Conservation (phyloP, 164 flowering plant genomes). For the Sedum album region DNA sequence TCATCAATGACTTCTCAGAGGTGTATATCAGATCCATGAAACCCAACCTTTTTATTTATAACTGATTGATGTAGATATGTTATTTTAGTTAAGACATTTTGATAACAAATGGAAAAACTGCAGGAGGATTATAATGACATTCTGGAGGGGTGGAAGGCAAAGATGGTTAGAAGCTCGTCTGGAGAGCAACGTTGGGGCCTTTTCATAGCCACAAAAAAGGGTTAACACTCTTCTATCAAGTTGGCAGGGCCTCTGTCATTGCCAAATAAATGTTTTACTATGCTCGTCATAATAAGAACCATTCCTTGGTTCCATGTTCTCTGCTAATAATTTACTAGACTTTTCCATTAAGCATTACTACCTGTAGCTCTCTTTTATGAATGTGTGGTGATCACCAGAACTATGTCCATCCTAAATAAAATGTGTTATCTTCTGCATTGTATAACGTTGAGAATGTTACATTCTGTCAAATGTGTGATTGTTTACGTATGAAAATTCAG, state of each 20-base stretch:
- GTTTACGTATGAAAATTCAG: too few relatives aligned
- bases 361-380: background rate
- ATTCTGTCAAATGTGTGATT: too few relatives aligned
- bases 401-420: background rate
- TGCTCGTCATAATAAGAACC: background rate
- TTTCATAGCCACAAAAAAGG: slow-evolving; percentile 73
- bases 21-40: slow-evolving; percentile 19
- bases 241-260: background rate
- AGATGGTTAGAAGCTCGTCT: slow-evolving; percentile 58
- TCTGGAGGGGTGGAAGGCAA: slow-evolving; percentile 85
- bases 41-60: background rate
- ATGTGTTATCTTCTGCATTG: too few relatives aligned
- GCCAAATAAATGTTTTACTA: background rate
- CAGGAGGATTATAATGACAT: slow-evolving; percentile 88
- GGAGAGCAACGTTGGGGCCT: slow-evolving; percentile 98
- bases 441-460: too few relatives aligned
- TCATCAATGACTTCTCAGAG: slow-evolving; percentile 68
- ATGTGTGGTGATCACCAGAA: background rate
- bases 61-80: too few relatives aligned
- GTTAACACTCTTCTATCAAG: background rate
- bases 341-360: too few relatives aligned
- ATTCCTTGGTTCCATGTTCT: background rate
- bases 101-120: background rate
- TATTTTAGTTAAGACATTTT: background rate
- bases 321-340: background rate